Evolutionary conservation across 2,329 filamentous ascomycete genomes (phyloP), one percentile per base, ranked within the genome.

Genomic region (Curvularia verruculosa): DNA sequence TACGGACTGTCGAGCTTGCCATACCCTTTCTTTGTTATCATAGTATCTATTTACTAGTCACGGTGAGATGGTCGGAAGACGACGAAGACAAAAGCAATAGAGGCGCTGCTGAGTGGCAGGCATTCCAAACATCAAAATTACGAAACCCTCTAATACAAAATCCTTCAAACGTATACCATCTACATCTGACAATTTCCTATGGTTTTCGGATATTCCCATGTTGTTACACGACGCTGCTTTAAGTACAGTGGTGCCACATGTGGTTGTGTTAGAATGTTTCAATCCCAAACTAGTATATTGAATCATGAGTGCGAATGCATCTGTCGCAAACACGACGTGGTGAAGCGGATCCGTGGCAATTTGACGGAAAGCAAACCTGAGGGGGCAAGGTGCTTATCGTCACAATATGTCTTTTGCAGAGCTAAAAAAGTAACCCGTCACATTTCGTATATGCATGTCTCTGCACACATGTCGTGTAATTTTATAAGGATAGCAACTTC

Each of bases 1-100:
- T 58, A 54, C 8, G 54, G 24, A 31, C 54, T 57, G 54, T 57
- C 9, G 54, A 54, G 50, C 54, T 36, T 28, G 49, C 24, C 18
- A 29, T 34, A 26, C 26, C 29, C 39, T 28, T 29, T 37, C 49
- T 60, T 28, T 56, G n/a, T n/a, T 29, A 37, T 45, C 37, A 2
- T 59, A 49, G 45, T 52, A 39, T 49, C 6, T 49, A 43, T 43
- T 52, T 41, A 41, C 13, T 36, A 28, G 21, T 53, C 29, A 31
- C 31, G n/a, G 37, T 24, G 48, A 23, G 29, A 6, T 28, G n/a
- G 18, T 8, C 12, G 21, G 29, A 39, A 47, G 45, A 47, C 13
- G 45, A 47, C 4, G 18, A 47, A 47, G 29, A 47, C 28, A 47
- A 47, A 47, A 23, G 28, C 19, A 23, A 36, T 23, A 47, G 26